These are phyloP conservation scores for Fusarium oxysporum DNA, from an alignment of 2,329 filamentous ascomycete species.

Conservation along the genomic window DNA sequence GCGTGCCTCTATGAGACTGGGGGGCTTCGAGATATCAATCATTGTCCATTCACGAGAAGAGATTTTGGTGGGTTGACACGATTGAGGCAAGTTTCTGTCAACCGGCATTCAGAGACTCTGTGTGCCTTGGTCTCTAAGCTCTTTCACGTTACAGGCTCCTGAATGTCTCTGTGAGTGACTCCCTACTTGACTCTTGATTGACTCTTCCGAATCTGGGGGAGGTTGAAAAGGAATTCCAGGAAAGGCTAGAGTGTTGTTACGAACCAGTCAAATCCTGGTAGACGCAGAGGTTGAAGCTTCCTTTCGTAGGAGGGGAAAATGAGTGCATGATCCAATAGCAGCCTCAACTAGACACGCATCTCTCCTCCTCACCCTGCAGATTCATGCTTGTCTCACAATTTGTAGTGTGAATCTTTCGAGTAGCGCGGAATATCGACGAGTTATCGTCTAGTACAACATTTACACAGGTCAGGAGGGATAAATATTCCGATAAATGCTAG, in stretches of 20 bases:
- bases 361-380: slow-evolving; percentile 14
- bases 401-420: neutral
- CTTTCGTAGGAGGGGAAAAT: slow-evolving; percentile 12
- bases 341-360: neutral
- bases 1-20: slow-evolving; percentile 27
- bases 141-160: neutral
- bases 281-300: slow-evolving; percentile 17
- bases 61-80: neutral
- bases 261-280: neutral
- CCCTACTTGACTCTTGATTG: neutral
- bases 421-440: neutral
- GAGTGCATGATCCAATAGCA: slow-evolving; percentile 25
- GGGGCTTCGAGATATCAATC: slow-evolving; percentile 32
- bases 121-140: neutral
- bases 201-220: neutral
- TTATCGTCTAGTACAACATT: slow-evolving; percentile 9
- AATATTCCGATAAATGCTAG: slow-evolving; percentile 19
- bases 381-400: slow-evolving; percentile 16
- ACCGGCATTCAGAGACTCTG: neutral
- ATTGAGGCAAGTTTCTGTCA: slow-evolving; percentile 10
- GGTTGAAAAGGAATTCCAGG: neutral
- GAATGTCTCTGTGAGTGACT: neutral
- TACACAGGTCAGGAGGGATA: slow-evolving; percentile 14
- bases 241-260: neutral
- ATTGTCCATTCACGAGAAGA: slow-evolving; percentile 8